A percentile compares a stretch with the other conserved stretches of the same genome.
phyloP scores from a whole-genome alignment of 805 yeast genomes.

The Pichia manshurica region DNA sequence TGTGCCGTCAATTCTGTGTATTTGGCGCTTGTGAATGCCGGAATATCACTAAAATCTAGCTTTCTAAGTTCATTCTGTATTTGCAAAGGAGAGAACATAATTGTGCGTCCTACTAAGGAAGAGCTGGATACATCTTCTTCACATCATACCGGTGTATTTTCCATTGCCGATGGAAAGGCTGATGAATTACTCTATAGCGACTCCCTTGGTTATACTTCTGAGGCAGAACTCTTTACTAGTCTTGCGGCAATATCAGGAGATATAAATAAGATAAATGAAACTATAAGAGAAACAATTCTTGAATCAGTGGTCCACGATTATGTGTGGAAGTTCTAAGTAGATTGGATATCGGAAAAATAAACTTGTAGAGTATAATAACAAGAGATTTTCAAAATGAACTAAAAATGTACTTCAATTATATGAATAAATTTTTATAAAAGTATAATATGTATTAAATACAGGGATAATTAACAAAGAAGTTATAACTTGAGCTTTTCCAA shows the following conservation, averaged over 20 bases:
- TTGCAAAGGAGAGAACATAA: conserved; percentile 25
- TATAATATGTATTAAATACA: background rate
- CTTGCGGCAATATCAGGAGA: conserved; percentile 47
- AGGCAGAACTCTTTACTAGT: conserved; percentile 45
- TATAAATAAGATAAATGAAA: conserved; percentile 39
- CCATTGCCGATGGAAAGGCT: conserved; percentile 44
- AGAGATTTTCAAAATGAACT: too few species aligned
- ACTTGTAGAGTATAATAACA: too few species aligned
- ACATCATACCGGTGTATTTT: conserved; percentile 62
- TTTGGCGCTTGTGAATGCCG: conserved; percentile 76
- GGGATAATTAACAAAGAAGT: conserved; percentile 5
- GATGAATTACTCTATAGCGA: conserved; percentile 61
- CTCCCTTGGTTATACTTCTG: conserved; percentile 63
- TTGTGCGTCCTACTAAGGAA: conserved; percentile 41
- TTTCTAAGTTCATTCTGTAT: conserved; percentile 49
- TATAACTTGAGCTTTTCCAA: conserved; percentile 71
- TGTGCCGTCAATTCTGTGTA: conserved; percentile 68
- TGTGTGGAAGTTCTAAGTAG: conserved; percentile 43
- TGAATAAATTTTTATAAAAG: background rate
- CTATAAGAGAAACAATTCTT: conserved; percentile 43
- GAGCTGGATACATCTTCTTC: conserved; percentile 44
- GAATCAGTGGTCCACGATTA: conserved; percentile 47
- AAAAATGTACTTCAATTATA: background rate
- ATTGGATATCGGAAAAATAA: background rate
- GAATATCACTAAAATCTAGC: conserved; percentile 60